phyloP scores from a whole-genome alignment of 768 basidiomycete species.

The Cantharellus anzutake region DNA sequence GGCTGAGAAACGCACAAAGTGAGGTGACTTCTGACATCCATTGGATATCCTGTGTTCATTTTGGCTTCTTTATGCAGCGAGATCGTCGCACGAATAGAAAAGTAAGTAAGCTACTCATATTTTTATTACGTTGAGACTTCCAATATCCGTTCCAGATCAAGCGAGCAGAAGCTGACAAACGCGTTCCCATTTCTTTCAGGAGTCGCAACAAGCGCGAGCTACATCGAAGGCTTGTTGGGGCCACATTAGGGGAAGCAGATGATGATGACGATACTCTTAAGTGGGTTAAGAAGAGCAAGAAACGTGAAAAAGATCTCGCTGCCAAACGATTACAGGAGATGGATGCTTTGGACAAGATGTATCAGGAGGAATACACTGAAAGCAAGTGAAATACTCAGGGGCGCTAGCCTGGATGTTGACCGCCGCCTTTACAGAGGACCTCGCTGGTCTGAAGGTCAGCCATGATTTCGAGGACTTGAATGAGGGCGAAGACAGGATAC shows the following conservation, averaged over 20 bases:
- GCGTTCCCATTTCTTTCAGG: slow-evolving; percentile 32
- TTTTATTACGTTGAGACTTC: background rate
- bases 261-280: slow-evolving; percentile 60
- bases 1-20: slow-evolving; percentile 65
- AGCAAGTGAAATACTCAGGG: slow-evolving; percentile 29
- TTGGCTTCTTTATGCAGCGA: slow-evolving; percentile 27
- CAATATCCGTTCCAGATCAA: background rate
- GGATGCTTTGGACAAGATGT: slow-evolving; percentile 63
- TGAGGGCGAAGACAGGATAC: slow-evolving; percentile 86
- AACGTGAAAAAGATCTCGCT: slow-evolving; percentile 75
- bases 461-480: slow-evolving; percentile 86
- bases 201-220: slow-evolving; percentile 89
- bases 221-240: slow-evolving; percentile 76
- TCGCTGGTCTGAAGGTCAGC: slow-evolving; percentile 85
- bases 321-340: slow-evolving; percentile 65
- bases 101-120: slow-evolving; percentile 39
- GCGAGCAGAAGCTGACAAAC: slow-evolving; percentile 21
- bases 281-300: slow-evolving; percentile 88
- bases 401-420: background rate
- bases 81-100: slow-evolving; percentile 59
- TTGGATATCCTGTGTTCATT: slow-evolving; percentile 5
- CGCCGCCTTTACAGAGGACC: slow-evolving; percentile 39
- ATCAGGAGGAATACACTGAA: slow-evolving; percentile 69
- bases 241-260: slow-evolving; percentile 78
- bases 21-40: slow-evolving; percentile 14